phyloP scores from a whole-genome alignment of 768 basidiomycete species.

The Pleurotus pulmonarius region DNA sequence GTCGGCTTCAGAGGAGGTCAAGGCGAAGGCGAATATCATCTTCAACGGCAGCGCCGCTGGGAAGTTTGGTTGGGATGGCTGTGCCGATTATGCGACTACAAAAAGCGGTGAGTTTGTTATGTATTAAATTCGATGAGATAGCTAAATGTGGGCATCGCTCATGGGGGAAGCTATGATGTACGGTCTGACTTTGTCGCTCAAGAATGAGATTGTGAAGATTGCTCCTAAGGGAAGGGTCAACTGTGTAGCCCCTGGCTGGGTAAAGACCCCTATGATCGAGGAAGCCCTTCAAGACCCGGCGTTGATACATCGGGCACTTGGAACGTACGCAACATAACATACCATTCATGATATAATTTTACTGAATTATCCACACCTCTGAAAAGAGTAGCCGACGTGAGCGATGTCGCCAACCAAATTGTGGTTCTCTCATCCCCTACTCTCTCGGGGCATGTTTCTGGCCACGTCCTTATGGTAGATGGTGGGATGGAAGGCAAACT shows the following conservation, averaged over 20 bases:
- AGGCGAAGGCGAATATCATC: conserved; percentile 56
- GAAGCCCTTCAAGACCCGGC: conserved; percentile 53
- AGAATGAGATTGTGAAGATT: conserved; percentile 79
- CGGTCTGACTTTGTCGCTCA: conserved; percentile 61
- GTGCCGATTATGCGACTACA: conserved; percentile 66
- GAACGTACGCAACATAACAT: conserved; percentile 61
- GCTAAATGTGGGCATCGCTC: no score
- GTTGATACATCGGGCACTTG: conserved; percentile 54
- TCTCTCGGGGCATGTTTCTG: conserved; percentile 69
- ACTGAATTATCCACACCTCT: conserved; percentile 41
- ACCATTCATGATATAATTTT: not conserved
- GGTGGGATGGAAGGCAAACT: conserved; percentile 75
- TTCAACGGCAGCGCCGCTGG: conserved; percentile 71
- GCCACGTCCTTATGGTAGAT: conserved; percentile 65
- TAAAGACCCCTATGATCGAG: conserved; percentile 60
- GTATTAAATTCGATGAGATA: not conserved
- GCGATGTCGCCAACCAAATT: conserved; percentile 65
- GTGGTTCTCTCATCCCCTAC: conserved; percentile 54
- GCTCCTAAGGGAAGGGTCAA: conserved; percentile 72
- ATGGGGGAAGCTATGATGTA: conserved; percentile 61
- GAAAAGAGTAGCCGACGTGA: conserved; percentile 59
- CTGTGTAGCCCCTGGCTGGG: conserved; percentile 66
- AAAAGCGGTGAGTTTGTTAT: conserved; percentile 53
- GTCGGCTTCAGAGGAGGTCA: conserved; percentile 29
- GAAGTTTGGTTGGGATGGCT: conserved; percentile 65